A percentile compares a stretch with the other conserved stretches of the same genome.
These are phyloP conservation scores for Middelhovenomyces tepae DNA, from an alignment of 805 yeast genomes.

Conservation along the genomic window DNA sequence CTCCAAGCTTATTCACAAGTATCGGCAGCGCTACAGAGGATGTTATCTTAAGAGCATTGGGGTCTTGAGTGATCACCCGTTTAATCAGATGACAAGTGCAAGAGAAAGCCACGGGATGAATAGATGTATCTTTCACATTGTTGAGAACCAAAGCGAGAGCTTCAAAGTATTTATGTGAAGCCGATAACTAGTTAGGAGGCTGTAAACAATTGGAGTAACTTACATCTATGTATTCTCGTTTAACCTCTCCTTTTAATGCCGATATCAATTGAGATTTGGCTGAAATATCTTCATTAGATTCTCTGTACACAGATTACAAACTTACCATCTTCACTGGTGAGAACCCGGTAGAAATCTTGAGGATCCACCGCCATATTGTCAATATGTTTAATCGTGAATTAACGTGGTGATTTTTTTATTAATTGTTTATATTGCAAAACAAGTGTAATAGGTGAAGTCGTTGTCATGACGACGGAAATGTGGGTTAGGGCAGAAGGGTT, in stretches of 20 bases:
- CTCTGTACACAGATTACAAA: neutral
- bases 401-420: no score
- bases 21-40: constrained; percentile 27
- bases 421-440: no score
- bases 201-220: constrained; percentile 3
- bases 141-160: constrained; percentile 18
- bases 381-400: no score
- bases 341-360: constrained; percentile 9
- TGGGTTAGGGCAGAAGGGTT: no score
- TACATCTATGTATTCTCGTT: constrained; percentile 15
- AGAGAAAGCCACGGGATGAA: constrained; percentile 30
- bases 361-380: constrained; percentile 12
- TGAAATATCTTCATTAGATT: constrained; percentile 10
- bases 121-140: constrained; percentile 10
- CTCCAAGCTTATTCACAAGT: constrained; percentile 28
- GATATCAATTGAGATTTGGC: constrained; percentile 13
- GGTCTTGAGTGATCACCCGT: constrained; percentile 34
- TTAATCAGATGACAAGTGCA: constrained; percentile 38
- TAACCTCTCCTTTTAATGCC: constrained; percentile 18
- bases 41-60: constrained; percentile 25
- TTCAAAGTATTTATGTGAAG: constrained; percentile 17
- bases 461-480: no score
- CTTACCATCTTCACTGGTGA: constrained; percentile 12
- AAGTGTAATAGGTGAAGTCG: no score
- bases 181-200: constrained; percentile 5